Base-by-base conservation (phyloP, 78 protist genomes). In the Dictyostelium purpureum region DNA sequence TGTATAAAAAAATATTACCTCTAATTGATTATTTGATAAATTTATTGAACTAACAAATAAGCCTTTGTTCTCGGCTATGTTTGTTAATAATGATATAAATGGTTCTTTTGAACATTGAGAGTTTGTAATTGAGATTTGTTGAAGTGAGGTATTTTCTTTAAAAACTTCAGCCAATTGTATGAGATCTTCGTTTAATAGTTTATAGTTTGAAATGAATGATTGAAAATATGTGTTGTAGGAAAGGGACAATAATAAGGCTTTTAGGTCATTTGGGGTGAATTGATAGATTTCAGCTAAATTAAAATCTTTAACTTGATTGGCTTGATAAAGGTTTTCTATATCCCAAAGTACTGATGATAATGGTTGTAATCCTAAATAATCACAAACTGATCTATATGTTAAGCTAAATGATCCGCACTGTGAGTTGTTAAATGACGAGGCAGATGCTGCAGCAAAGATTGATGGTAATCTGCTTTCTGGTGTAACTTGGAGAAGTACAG, bases 321-420 rank as follows among this genome's bases (percentile, higher is more conserved):
- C 52, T 45, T 81, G 92, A 47, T 73, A 85, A 38, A 85, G 76
- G 35, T 85, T 51, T 51, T 85, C 92, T 14, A 85, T 59, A 33
- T 85, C 92, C 92, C 92, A 85, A 10, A 73, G 45, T 4, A 73
- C 61, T 18, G 81, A 54, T 6, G 74, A 51, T 40, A 73, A 24
- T 40, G 92, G 92, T 85, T 63, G 70, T 28, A 59, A 51, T 24
- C 82, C 82, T 12, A 85, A 0, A 74, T 74, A 75, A 33, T 85
- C 92, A 59, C 92, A 85, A 73, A 85, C 56, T 59, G 92, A 85
- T 35, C 51, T 45, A 73, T 85, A 85, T 7, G 92, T 85, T 12
- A 66, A 24, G 11, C 33, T 45, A 52, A 85, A 85, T 74, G 92
- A 85, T 59, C 92, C 92, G 73, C 92, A 85, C n/a, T 40, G 35